Conservation (phyloP, 2,329 filamentous ascomycete genomes). For the Fusarium gaditjirri region DNA sequence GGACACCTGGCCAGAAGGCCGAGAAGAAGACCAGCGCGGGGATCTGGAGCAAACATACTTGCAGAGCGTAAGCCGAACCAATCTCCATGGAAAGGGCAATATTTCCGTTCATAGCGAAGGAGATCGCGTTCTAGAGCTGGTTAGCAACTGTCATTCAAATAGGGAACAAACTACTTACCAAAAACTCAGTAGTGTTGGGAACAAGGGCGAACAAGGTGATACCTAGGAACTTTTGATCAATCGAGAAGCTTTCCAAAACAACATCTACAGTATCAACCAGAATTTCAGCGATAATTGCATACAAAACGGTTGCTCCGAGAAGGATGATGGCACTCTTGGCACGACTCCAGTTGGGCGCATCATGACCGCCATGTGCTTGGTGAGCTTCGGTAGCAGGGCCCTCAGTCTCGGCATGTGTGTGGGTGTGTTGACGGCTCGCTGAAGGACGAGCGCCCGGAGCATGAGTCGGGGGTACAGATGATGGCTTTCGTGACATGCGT, state of each 20-base stretch:
- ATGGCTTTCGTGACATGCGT: slow-evolving; percentile 55
- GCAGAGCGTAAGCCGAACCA: slow-evolving; percentile 93
- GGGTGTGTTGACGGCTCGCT: slow-evolving; percentile 48
- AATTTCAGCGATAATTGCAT: slow-evolving; percentile 97
- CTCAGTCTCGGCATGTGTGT: slow-evolving; percentile 40
- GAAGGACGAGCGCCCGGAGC: slow-evolving; percentile 36
- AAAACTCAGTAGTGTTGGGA: slow-evolving; percentile 96
- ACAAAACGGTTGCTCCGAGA: slow-evolving; percentile 87
- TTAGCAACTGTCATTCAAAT: slow-evolving; percentile 16
- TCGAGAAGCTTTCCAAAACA: slow-evolving; percentile 88
- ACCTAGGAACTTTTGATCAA: slow-evolving; percentile 97
- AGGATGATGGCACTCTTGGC: slow-evolving; percentile 91
- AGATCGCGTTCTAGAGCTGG: slow-evolving; percentile 83
- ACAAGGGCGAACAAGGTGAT: slow-evolving; percentile 97
- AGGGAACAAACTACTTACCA: slow-evolving; percentile 66
- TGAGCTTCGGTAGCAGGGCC: slow-evolving; percentile 49
- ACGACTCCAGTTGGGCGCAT: slow-evolving; percentile 98
- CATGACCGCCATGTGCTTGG: slow-evolving; percentile 77
- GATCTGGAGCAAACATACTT: slow-evolving; percentile 95
- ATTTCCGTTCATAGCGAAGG: slow-evolving; percentile 99
- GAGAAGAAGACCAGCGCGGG: slow-evolving; percentile 93
- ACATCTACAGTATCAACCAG: slow-evolving; percentile 96
- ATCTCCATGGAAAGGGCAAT: slow-evolving; percentile 99
- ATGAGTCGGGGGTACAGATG: slow-evolving; percentile 43
- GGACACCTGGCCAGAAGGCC: slow-evolving; percentile 70